phyloP scores from a whole-genome alignment of 306 rosid genomes.

The Pyrus pyrifolia region DNA sequence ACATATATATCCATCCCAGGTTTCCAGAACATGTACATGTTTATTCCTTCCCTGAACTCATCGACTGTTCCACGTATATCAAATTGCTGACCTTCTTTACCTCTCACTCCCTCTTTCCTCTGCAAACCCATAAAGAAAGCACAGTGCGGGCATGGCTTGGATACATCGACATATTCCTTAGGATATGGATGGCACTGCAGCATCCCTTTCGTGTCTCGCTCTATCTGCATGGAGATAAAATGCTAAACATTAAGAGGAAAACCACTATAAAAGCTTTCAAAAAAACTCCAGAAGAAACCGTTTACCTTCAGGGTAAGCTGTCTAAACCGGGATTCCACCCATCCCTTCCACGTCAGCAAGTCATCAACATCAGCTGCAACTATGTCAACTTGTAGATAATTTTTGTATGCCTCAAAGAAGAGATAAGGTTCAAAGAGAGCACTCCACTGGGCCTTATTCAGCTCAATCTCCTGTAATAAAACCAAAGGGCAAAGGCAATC shows the following conservation, averaged over 20 bases:
- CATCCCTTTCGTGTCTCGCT: conserved; percentile 87
- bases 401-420: conserved; percentile 88
- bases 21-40: conserved; percentile 77
- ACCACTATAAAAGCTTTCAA: background rate
- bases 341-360: conserved; percentile 86
- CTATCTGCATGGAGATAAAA: conserved; percentile 59
- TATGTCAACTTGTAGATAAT: conserved; percentile 90
- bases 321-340: conserved; percentile 95
- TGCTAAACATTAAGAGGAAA: conserved; percentile 3
- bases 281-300: background rate
- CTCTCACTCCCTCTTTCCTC: conserved; percentile 90
- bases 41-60: conserved; percentile 81
- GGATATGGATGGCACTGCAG: conserved; percentile 98
- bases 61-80: conserved; percentile 97
- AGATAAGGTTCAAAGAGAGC: conserved; percentile 74
- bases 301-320: conserved; percentile 81
- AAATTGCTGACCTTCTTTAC: conserved; percentile 94
- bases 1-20: conserved; percentile 90
- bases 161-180: conserved; percentile 60
- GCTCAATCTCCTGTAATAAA: conserved; percentile 74
- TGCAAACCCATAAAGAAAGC: conserved; percentile 99
- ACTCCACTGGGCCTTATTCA: conserved; percentile 77
- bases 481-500: conserved; percentile 10
- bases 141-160: conserved; percentile 76
- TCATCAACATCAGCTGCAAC: conserved; percentile 72